These are phyloP conservation scores for Camellia oleifera DNA, from an alignment of 179 eudicot genomes.

Conservation along the genomic window DNA sequence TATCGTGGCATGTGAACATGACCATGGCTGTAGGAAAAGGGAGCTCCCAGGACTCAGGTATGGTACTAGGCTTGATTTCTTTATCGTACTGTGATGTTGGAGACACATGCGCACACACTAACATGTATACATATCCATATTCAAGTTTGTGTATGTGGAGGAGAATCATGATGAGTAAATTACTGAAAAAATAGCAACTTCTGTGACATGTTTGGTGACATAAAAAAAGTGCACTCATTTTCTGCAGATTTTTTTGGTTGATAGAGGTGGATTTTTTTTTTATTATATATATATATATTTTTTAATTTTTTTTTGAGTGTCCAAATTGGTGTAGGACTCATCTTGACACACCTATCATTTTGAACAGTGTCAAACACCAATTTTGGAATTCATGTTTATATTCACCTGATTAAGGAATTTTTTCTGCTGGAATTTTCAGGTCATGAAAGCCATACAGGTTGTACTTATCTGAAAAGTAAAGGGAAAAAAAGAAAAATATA, in stretches of 20 bases:
- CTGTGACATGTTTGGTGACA: background rate
- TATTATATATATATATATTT: too few species aligned
- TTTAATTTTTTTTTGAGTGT: background rate
- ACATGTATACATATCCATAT: background rate
- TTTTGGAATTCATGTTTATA: background rate
- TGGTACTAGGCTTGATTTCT: background rate
- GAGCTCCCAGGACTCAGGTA: too few species aligned
- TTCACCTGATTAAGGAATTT: background rate
- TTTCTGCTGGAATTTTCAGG: background rate
- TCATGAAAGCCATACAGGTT: background rate
- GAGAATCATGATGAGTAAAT: background rate
- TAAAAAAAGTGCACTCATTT: background rate
- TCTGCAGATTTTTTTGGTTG: background rate
- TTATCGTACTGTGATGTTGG: background rate
- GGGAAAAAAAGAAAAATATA: background rate
- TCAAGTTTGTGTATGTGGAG: background rate
- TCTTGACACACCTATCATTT: background rate
- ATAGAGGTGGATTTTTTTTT: background rate
- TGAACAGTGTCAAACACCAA: background rate
- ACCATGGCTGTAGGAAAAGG: background rate
- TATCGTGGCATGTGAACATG: background rate
- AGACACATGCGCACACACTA: background rate
- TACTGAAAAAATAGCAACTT: background rate
- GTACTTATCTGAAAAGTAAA: background rate
- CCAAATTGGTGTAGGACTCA: background rate